Percentiles rank a stretch among this genome's conserved stretches.
These are phyloP conservation scores for Brassica cretica DNA, from an alignment of 345 rosid genomes.

Conservation along the genomic window DNA sequence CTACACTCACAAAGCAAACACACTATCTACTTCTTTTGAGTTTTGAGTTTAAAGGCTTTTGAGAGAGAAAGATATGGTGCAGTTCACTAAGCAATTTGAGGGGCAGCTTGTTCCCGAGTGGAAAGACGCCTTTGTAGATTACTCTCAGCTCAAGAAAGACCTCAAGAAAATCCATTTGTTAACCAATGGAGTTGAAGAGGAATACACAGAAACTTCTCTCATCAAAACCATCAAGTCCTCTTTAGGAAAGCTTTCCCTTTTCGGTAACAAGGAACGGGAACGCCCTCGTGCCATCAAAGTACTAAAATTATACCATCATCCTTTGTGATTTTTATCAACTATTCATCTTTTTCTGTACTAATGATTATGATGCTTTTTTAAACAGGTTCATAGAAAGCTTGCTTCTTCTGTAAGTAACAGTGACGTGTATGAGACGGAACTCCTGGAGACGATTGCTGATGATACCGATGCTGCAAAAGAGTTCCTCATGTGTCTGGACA, in stretches of 20 bases:
- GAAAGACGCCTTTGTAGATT: slow-evolving; percentile 97
- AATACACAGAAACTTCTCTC: slow-evolving; percentile 29
- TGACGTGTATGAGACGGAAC: slow-evolving; percentile 80
- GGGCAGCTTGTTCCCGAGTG: slow-evolving; percentile 97
- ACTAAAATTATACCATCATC: slow-evolving; percentile 5
- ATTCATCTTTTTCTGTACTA: not conserved
- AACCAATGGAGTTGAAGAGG: slow-evolving; percentile 22
- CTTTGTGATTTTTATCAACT: not conserved
- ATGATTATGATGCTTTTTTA: slow-evolving; percentile 7
- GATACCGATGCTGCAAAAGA: slow-evolving; percentile 66
- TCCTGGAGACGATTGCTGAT: slow-evolving; percentile 75
- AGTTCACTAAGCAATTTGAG: slow-evolving; percentile 83
- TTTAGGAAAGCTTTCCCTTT: slow-evolving; percentile 46
- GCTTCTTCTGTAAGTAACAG: slow-evolving; percentile 60
- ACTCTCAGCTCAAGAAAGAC: slow-evolving; percentile 83
- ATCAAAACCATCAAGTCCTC: slow-evolving; percentile 46
- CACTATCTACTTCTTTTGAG: slow-evolving; percentile 12
- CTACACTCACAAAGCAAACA: slow-evolving; percentile 46
- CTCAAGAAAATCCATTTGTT: slow-evolving; percentile 60
- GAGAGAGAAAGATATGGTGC: slow-evolving; percentile 53
- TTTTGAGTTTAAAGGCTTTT: slow-evolving; percentile 7
- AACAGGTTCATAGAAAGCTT: slow-evolving; percentile 77
- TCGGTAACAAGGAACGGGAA: slow-evolving; percentile 47
- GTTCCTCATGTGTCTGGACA: slow-evolving; percentile 74
- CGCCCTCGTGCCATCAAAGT: slow-evolving; percentile 68